phyloP scores from a whole-genome alignment of 2,329 filamentous ascomycete species.

The Talaromyces sp. region DNA sequence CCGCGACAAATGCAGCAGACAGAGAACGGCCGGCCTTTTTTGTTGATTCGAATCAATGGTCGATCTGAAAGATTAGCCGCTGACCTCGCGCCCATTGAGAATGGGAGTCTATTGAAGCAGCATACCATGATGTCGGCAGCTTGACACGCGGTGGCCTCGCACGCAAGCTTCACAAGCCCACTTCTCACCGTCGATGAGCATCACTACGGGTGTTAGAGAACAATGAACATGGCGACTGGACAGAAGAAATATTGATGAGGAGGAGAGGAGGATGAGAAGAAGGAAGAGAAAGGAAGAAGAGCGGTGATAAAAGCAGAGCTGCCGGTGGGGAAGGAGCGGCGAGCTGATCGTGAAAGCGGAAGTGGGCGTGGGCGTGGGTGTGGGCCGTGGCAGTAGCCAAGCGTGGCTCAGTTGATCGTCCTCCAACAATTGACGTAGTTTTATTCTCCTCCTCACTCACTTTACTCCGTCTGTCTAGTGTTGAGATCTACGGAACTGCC shows the following conservation, averaged over 20 bases:
- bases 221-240: constrained; percentile 9
- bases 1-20: constrained; percentile 96
- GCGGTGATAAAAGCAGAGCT: constrained; percentile 27
- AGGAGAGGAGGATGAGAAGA: neutral
- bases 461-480: too few species aligned
- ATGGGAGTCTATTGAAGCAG: constrained; percentile 30
- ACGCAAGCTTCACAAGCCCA: constrained; percentile 98
- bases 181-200: constrained; percentile 94
- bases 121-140: constrained; percentile 92
- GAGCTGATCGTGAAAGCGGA: neutral
- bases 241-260: neutral
- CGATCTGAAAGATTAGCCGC: constrained; percentile 57
- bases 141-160: constrained; percentile 96
- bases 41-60: constrained; percentile 88
- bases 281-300: constrained; percentile 53
- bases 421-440: neutral
- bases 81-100: too few species aligned
- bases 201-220: constrained; percentile 35
- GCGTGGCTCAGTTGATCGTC: neutral
- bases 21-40: constrained; percentile 93
- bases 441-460: neutral
- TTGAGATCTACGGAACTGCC: too few species aligned
- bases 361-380: neutral
- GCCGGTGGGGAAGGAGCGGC: neutral
- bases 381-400: neutral